Percentiles rank a stretch among this genome's conserved stretches.
These are phyloP conservation scores for Tricholoma bakamatsutake DNA, from an alignment of 768 basidiomycete genomes.

Conservation along the genomic window DNA sequence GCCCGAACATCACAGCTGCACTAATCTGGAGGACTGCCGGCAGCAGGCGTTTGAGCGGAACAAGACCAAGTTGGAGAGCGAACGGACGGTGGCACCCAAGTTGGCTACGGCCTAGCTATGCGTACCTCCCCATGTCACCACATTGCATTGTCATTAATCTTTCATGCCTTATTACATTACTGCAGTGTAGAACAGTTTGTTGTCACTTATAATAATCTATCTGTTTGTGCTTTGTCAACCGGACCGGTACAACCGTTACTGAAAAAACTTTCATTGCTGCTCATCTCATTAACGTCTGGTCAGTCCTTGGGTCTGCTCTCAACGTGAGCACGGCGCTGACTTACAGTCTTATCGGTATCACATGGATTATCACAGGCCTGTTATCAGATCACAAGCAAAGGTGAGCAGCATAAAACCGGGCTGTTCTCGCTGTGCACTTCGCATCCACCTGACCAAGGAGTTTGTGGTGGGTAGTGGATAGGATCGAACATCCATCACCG, in stretches of 20 bases:
- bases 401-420: too few species aligned
- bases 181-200: neutral
- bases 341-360: conserved; percentile 1
- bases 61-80: conserved; percentile 83
- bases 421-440: neutral
- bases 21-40: conserved; percentile 76
- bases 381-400: too few species aligned
- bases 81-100: conserved; percentile 83
- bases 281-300: neutral
- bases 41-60: conserved; percentile 86
- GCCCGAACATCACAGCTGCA: conserved; percentile 84
- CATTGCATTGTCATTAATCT: neutral
- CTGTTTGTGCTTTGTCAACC: neutral
- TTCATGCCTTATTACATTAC: neutral
- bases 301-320: neutral
- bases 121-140: conserved; percentile 6
- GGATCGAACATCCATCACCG: conserved; percentile 51
- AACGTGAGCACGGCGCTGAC: neutral
- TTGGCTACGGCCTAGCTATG: conserved; percentile 64
- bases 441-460: neutral
- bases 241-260: neutral
- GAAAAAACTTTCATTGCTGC: too few species aligned
- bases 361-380: conserved; percentile 1
- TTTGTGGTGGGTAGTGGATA: conserved; percentile 30
- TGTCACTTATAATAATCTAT: neutral